Evolutionary conservation across 1,284 basidiomycete genomes (phyloP), one percentile per base, ranked within the genome.

Genomic region (Fomitopsis betulina): DNA sequence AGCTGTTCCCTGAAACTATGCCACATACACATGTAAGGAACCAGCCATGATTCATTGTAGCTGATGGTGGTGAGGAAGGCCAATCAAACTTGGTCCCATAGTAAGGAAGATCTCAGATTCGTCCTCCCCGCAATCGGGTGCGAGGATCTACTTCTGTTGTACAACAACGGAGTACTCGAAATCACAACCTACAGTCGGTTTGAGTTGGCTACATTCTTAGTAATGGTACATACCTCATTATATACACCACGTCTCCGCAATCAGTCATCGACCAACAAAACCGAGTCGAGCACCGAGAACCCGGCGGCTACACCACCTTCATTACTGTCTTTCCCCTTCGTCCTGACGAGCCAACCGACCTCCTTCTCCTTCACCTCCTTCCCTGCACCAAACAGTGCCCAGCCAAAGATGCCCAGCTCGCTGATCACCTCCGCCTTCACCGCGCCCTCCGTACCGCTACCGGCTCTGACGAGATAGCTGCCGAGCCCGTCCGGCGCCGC

Each of bases 291-390:
- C 2, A 96, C 94, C 6, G 86, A 92, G 73, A 91, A 93, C 32
- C 96, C 95, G 55, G 93, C 91, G 0, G 94, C 94, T 6, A 98
- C 92, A 5, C 96, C 95, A 10, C 95, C 95, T 70, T 99, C 96
- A 68, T 98, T 90, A 61, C 88, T 94, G 59, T 96, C 93, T 68
- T 87, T 89, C 2, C 90, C 93, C 69, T 98, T 99, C 3, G 96
- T 98, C 66, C 96, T 77, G 45, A 98, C 80, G 64, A 99, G 70
- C 82, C 93, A 96, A 13, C 96, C 96, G 0, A 83, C 87, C 59
- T 84, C 81, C 63, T 81, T 77, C 69, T 93, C 87, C 47, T 80
- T 72, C 23, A 76, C 62, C 39, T 17, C 60, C 55, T 63, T 60
- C 35, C 70, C 61, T 6, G 66, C 69, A 32, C 84, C 85, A 70